Evolutionary conservation across 2,329 filamentous ascomycete species (phyloP).

Genomic region (Cordyceps fumosorosea): DNA sequence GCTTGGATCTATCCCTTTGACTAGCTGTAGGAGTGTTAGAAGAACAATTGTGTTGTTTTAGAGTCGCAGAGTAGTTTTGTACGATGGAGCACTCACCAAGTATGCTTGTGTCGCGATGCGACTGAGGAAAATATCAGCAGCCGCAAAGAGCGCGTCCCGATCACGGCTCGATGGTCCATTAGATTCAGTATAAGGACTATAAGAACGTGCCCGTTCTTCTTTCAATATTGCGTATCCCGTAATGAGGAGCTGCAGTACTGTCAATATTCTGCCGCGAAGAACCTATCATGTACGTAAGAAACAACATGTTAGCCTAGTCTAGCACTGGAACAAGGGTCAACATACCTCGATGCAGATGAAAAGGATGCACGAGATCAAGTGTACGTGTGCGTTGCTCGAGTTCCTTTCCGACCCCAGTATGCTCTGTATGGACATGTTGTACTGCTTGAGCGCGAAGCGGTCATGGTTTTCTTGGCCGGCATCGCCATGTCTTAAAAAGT

Average conservation of each 20-base stretch:
- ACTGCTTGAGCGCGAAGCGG: conserved; percentile 10
- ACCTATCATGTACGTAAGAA: not conserved
- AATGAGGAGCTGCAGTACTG: conserved; percentile 1
- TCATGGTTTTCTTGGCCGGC: not conserved
- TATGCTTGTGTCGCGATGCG: conserved; percentile 5
- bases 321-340: not conserved
- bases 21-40: not conserved
- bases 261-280: not conserved
- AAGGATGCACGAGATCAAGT: conserved; percentile 11
- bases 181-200: not conserved
- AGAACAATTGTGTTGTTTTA: too few relatives aligned
- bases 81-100: not conserved
- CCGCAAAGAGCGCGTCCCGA: not conserved
- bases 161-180: not conserved
- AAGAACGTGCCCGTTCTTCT: not conserved
- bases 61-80: too few relatives aligned
- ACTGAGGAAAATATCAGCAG: conserved; percentile 1
- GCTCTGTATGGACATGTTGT: conserved; percentile 11
- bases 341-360: conserved; percentile 13
- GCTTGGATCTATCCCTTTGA: conserved; percentile 1
- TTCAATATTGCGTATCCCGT: conserved; percentile 4
- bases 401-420: conserved; percentile 1
- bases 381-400: conserved; percentile 5
- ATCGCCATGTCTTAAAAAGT: not conserved
- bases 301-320: not conserved